These are phyloP conservation scores for Claviceps humidiphila DNA, from an alignment of 2,329 filamentous ascomycete species.

Conservation along the genomic window DNA sequence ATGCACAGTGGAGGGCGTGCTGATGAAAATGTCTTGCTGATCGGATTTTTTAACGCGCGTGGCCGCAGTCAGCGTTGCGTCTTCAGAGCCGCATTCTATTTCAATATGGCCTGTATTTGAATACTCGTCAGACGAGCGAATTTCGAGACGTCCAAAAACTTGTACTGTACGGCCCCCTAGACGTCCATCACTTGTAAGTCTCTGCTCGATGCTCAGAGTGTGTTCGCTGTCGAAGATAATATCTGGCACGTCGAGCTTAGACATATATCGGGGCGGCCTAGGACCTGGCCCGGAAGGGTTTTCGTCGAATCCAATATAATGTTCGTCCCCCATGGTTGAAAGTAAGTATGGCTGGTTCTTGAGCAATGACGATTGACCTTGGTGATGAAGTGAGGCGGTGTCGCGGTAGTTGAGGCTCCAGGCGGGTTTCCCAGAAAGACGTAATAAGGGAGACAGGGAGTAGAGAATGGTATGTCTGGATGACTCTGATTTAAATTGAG, in stretches of 20 bases:
- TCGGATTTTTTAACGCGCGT: conserved; percentile 13
- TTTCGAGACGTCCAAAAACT: conserved; percentile 31
- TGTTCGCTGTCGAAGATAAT: conserved; percentile 22
- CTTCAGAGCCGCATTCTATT: conserved; percentile 32
- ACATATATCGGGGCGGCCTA: no score
- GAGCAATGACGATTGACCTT: no score
- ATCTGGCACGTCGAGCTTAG: conserved; percentile 7
- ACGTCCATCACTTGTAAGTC: conserved; percentile 12
- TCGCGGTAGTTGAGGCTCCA: no score
- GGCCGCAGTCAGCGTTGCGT: conserved; percentile 24
- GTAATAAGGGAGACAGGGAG: no score
- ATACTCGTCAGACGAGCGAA: conserved; percentile 24
- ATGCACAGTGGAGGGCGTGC: conserved; percentile 22
- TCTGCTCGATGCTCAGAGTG: conserved; percentile 28
- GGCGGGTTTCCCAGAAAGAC: no score
- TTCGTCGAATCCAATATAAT: conserved; percentile 10
- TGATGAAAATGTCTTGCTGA: conserved; percentile 25
- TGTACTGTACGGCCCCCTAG: conserved; percentile 17
- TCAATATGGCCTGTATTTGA: conserved; percentile 25
- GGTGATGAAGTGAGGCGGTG: no score
- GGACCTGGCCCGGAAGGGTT: no score
- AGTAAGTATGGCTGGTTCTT: no score
- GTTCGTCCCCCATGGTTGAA: conserved; percentile 10
- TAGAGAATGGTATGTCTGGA: no score
- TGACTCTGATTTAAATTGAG: no score